Conservation (phyloP, 2,329 filamentous ascomycete genomes). For the Colletotrichum chrysophilum region DNA sequence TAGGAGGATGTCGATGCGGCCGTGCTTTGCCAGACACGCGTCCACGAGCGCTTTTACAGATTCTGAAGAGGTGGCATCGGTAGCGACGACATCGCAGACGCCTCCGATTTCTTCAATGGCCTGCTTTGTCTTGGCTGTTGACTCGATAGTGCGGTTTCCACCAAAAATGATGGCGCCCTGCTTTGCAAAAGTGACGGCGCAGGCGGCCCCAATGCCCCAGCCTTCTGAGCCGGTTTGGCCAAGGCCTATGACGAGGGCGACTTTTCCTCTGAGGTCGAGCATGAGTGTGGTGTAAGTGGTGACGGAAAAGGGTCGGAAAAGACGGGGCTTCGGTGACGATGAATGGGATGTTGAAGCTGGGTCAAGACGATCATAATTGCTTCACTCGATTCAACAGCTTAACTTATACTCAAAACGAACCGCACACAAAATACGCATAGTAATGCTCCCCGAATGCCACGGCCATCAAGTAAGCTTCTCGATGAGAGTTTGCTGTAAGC, state of each 20-base stretch:
- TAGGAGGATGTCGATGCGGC: constrained; percentile 63
- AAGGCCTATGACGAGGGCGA: constrained; percentile 51
- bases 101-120: constrained; percentile 39
- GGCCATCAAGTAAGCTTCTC: not conserved
- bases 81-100: constrained; percentile 43
- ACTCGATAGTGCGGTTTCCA: constrained; percentile 49
- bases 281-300: not conserved
- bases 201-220: constrained; percentile 58
- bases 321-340: not conserved
- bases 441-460: not conserved
- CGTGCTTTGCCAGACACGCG: constrained; percentile 54
- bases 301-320: constrained; percentile 1
- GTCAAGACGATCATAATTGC: not conserved
- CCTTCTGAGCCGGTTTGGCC: constrained; percentile 47
- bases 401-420: not conserved
- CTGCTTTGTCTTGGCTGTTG: constrained; percentile 42
- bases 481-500: not conserved
- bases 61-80: constrained; percentile 55
- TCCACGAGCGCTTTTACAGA: constrained; percentile 59
- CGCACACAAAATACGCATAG: rapidly evolving
- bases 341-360: not conserved
- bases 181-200: constrained; percentile 49
- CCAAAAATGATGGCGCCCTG: constrained; percentile 56
- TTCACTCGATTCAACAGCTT: not conserved
- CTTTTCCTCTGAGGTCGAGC: constrained; percentile 44